Evolutionary conservation across 164 flowering plant genomes (phyloP).

Genomic region (Dillenia turbinata): DNA sequence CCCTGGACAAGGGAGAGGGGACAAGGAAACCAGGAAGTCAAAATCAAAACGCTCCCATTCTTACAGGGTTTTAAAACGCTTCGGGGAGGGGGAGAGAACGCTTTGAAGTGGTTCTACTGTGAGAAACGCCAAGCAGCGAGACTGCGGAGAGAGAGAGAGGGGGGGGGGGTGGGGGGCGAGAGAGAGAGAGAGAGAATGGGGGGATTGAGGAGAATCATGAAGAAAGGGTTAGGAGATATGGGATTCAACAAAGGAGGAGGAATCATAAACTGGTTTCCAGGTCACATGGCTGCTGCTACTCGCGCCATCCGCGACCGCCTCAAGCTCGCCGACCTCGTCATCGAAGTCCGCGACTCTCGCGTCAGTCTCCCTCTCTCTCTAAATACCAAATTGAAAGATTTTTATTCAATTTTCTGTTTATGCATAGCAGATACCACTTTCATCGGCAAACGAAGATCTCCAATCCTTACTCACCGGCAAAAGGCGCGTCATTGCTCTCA

Average conservation of each 20-base stretch:
- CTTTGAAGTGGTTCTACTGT: too few species aligned
- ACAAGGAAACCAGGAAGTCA: too few species aligned
- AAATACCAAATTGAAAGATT: background rate
- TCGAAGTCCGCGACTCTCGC: slow-evolving; percentile 90
- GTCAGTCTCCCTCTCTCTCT: slow-evolving; percentile 31
- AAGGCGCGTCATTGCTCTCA: slow-evolving; percentile 78
- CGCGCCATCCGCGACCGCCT: slow-evolving; percentile 91
- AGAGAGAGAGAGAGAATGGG: slow-evolving; percentile 15
- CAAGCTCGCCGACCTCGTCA: slow-evolving; percentile 83
- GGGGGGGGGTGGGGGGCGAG: background rate
- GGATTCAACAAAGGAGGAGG: slow-evolving; percentile 63
- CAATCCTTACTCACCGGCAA: slow-evolving; percentile 64
- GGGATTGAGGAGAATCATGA: slow-evolving; percentile 27
- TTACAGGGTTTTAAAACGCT: too few species aligned
- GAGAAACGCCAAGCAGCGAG: too few species aligned
- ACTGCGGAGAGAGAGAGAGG: too few species aligned
- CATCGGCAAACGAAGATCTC: slow-evolving; percentile 75
- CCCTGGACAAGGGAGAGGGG: too few species aligned
- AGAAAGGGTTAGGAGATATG: slow-evolving; percentile 70
- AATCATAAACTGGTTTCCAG: slow-evolving; percentile 88
- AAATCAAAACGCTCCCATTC: too few species aligned
- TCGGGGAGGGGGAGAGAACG: too few species aligned
- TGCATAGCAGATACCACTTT: slow-evolving; percentile 63
- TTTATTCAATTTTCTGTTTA: background rate
- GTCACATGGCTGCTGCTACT: slow-evolving; percentile 96